Conservation (phyloP, 2,329 filamentous ascomycete genomes). For the Elsinoe ampelina region DNA sequence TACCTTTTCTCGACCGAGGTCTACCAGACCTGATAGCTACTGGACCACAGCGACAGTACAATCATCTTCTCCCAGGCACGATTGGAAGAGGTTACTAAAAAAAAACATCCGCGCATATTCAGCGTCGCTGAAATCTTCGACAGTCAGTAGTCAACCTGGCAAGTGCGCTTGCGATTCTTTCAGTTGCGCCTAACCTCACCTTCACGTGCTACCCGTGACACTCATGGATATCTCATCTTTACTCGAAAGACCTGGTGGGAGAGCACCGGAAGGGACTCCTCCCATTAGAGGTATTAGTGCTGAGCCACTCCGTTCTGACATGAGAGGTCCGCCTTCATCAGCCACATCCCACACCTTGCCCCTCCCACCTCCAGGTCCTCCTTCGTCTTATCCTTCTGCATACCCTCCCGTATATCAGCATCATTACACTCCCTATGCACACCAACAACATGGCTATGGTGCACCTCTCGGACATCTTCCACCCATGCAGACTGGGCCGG, state of each 20-base stretch:
- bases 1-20: too few relatives aligned
- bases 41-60: constrained; percentile 8
- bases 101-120: background rate
- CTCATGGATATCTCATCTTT: constrained; percentile 86
- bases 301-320: constrained; percentile 12
- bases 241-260: constrained; percentile 67
- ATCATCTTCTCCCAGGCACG: background rate
- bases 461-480: constrained; percentile 17
- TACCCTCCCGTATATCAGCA: constrained; percentile 12
- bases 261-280: constrained; percentile 24
- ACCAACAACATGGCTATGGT: constrained; percentile 11
- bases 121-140: background rate
- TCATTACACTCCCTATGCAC: constrained; percentile 14
- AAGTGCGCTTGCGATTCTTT: too few relatives aligned
- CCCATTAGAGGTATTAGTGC: constrained; percentile 18
- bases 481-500: constrained; percentile 23
- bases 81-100: background rate
- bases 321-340: constrained; percentile 11
- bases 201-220: too few relatives aligned
- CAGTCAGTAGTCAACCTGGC: background rate
- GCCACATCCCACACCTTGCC: constrained; percentile 14
- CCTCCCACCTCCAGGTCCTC: constrained; percentile 6
- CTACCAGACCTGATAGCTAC: background rate
- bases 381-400: background rate
- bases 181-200: too few relatives aligned